These are phyloP conservation scores for Penicillium coprophilum DNA, from an alignment of 495 filamentous ascomycete species.

Conservation along the genomic window DNA sequence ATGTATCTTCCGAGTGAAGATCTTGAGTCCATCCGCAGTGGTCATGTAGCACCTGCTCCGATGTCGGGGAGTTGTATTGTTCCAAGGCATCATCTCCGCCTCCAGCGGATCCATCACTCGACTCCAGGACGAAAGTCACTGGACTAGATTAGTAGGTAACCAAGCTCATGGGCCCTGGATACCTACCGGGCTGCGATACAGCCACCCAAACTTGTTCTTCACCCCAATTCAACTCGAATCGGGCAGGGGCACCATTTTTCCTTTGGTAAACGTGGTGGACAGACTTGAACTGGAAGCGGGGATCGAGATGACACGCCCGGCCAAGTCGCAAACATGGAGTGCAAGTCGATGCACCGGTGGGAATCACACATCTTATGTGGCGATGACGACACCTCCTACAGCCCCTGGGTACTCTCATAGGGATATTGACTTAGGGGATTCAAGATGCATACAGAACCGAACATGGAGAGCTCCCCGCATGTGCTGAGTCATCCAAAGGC, in stretches of 20 bases:
- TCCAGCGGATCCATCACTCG: constrained; percentile 17
- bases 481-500: constrained; percentile 2
- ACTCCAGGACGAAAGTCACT: constrained; percentile 40
- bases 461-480: constrained; percentile 2
- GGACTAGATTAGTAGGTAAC: neutral
- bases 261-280: constrained; percentile 43
- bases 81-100: constrained; percentile 7
- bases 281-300: constrained; percentile 39
- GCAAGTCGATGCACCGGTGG: constrained; percentile 32
- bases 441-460: neutral
- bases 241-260: constrained; percentile 25
- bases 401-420: constrained; percentile 42
- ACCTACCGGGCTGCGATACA: constrained; percentile 32
- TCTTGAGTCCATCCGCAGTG: neutral
- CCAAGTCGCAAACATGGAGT: constrained; percentile 35
- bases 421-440: neutral
- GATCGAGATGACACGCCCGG: constrained; percentile 36
- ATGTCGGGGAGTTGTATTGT: neutral
- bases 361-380: constrained; percentile 40
- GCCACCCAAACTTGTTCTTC: constrained; percentile 37
- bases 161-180: neutral
- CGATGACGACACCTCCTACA: constrained; percentile 44
- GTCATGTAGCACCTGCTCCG: neutral
- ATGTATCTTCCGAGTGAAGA: neutral
- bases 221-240: constrained; percentile 40